A percentile compares a stretch with the other conserved stretches of the same genome.
Evolutionary conservation across 108 stramenopile genomes (phyloP).

Genomic region (Phaeodactylum tricornutum): DNA sequence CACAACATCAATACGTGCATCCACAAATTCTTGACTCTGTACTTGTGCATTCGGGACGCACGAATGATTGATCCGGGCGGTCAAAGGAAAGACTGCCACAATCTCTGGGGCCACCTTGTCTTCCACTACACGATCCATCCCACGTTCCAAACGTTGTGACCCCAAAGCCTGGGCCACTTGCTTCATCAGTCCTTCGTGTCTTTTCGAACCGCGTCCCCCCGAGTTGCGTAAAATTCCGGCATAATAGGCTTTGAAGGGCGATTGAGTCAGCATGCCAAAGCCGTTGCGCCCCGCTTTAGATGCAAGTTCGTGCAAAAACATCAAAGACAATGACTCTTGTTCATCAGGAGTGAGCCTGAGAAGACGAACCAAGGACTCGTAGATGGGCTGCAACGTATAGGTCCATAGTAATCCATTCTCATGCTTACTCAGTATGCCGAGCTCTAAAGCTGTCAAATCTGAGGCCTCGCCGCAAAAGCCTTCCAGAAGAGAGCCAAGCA

Average conservation of each 20-base stretch:
- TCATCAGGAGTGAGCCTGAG: conserved; percentile 8
- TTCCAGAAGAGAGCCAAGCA: conserved; percentile 6
- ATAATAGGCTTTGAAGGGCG: conserved; percentile 33
- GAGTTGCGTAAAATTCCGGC: conserved; percentile 16
- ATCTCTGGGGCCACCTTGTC: conserved; percentile 14
- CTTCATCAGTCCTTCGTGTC: conserved; percentile 12
- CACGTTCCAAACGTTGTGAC: conserved; percentile 11
- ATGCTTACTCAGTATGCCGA: conserved; percentile 7
- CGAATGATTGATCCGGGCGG: conserved; percentile 22
- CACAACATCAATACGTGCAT: conserved; percentile 41
- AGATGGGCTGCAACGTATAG: conserved; percentile 16
- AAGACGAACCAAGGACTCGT: conserved; percentile 1
- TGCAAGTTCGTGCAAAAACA: conserved; percentile 11
- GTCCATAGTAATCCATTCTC: background rate
- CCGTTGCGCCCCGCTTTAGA: conserved; percentile 26
- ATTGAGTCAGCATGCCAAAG: conserved; percentile 20
- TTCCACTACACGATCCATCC: conserved; percentile 26
- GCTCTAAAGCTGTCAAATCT: conserved; percentile 20
- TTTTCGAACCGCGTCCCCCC: conserved; percentile 16
- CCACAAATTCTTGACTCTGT: conserved; percentile 32
- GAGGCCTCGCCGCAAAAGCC: conserved; percentile 25
- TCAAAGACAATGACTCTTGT: conserved; percentile 11
- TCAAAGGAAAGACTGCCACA: conserved; percentile 31
- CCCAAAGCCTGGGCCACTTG: conserved; percentile 22
- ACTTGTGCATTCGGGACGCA: conserved; percentile 18